Evolutionary conservation across 2,329 filamentous ascomycete genomes (phyloP).

Genomic region (Verticillium isaacii): DNA sequence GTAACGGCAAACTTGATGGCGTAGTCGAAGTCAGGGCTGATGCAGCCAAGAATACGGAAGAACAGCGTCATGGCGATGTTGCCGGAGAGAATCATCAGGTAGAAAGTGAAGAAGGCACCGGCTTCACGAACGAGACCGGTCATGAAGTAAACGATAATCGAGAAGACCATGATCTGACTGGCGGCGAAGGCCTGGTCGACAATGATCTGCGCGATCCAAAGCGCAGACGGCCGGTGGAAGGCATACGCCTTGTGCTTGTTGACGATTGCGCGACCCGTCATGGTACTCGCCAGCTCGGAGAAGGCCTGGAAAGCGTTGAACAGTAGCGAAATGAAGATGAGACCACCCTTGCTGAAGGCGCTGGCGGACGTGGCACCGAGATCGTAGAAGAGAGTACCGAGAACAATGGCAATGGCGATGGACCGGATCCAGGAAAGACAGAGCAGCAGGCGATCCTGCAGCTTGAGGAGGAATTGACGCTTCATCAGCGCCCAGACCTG

Average conservation of each 20-base stretch:
- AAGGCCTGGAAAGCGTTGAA: conserved; percentile 90
- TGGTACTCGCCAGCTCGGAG: conserved; percentile 68
- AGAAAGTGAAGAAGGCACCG: conserved; percentile 75
- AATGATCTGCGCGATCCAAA: conserved; percentile 80
- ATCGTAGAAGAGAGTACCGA: conserved; percentile 75
- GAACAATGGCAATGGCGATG: conserved; percentile 71
- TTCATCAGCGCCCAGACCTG: conserved; percentile 82
- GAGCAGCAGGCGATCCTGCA: conserved; percentile 79
- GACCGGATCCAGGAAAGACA: conserved; percentile 63
- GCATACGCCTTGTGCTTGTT: conserved; percentile 83
- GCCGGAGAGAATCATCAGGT: conserved; percentile 62
- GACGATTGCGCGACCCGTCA: conserved; percentile 71
- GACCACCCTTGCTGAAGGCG: conserved; percentile 76
- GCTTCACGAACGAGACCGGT: conserved; percentile 62
- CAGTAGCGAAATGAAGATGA: conserved; percentile 73
- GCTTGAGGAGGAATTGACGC: conserved; percentile 79
- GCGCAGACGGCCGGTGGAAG: conserved; percentile 74
- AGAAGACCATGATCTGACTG: conserved; percentile 66
- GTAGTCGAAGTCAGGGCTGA: conserved; percentile 78
- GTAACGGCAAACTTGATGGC: conserved; percentile 79
- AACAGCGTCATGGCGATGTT: conserved; percentile 73
- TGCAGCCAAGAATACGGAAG: conserved; percentile 69
- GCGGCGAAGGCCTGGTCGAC: conserved; percentile 72
- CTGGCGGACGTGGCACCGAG: conserved; percentile 61
- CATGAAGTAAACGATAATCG: conserved; percentile 77